Base-by-base conservation (phyloP, 192 early-diverging fungal genomes). In the Dimargaris xerosporica region DNA sequence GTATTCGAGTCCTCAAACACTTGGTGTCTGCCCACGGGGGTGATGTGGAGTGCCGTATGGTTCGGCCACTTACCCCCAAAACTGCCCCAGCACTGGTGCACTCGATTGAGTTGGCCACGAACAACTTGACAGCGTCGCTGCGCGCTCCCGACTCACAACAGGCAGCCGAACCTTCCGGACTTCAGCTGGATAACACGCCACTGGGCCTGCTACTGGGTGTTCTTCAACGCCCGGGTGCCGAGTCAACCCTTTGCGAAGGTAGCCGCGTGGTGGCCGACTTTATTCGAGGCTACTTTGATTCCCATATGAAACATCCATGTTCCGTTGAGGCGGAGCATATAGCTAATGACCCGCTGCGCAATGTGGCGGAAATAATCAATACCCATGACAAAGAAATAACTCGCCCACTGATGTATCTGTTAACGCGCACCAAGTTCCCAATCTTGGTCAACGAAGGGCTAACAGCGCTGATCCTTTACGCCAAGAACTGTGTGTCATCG, bases 381-480 rank as follows among this genome's bases (percentile, higher is more conserved):
- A 26, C 9, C 34, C 54, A 56, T 6, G 17, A 30, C 0, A 29
- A 28, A 9, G 23, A 30, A 6, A 28, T 56, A 5, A n/a, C 43
- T 19, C 39, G 34, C 34, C 58, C 58, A 21, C n/a, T 60, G 58
- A n/a, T 39, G 34, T 60, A 25, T 34, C 43, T 60, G n/a, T 21
- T 60, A 23, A 60, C 58, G n/a, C 34, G 42, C 16, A 34, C 58
- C 39, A 60, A 60, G 21, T 60, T 60, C 23, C 21, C 31, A 25
- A 39, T 60, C 11, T 43, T 60, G 6, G 28, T 31, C 11, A 41
- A 60, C 58, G 58, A 60, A 34, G 58, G 28, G n/a, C 13, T 60
- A 5, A 10, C 43, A 5, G 58, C 58, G 34, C 19, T 60, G 39
- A 44, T 21, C 28, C 26, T 60, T 39, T 39, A 39, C 7, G 34